Evolutionary conservation across 305 asterid genomes (phyloP), one percentile per base, ranked within the genome.

Genomic region (Andrographis paniculata): DNA sequence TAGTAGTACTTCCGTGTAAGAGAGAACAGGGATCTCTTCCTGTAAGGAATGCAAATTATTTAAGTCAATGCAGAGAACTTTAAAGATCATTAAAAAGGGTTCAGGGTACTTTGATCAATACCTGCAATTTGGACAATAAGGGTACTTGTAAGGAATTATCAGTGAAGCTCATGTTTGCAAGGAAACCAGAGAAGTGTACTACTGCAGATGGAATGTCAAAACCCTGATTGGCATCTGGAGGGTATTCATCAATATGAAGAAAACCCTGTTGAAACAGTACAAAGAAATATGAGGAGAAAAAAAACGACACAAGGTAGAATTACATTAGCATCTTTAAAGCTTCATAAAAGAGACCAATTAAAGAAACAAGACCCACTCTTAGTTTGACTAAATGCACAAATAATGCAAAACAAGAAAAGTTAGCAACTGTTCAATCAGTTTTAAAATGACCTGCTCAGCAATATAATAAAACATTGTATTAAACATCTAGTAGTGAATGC

Each of bases 171-270:
- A 70, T 53, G 68, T 70, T 76, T 54, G 97, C 62, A 44, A 30
- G 58, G 51, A 75, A 69, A 72, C 72, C 93, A 10, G 67, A 48
- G 48, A 79, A 87, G 78, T 58, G 76, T 50, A 92, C 61, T 38
- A 87, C 63, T 35, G 95, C 94, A 61, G 99, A 87, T 50, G 99
- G 95, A 63, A 92, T 92, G 69, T 84, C 99, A 30, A 92, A 92
- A 33, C 99, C 99, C 77, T 87, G 97, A 69, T 92, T 84, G 53
- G 99, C 95, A 81, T 87, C 99, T 21, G 97, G 93, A 64, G 99
- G 96, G 68, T 92, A 92, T 58, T 92, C 96, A 48, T 84, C 95
- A 24, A 87, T 92, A 66, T 92, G 96, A 55, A 92, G 85, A 74
- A 92, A 87, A 16, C 96, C 96, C 95, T 92, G 86, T 41, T 40